Evolutionary conservation across 2,329 filamentous ascomycete genomes (phyloP).

Genomic region (Sporothrix pallida): DNA sequence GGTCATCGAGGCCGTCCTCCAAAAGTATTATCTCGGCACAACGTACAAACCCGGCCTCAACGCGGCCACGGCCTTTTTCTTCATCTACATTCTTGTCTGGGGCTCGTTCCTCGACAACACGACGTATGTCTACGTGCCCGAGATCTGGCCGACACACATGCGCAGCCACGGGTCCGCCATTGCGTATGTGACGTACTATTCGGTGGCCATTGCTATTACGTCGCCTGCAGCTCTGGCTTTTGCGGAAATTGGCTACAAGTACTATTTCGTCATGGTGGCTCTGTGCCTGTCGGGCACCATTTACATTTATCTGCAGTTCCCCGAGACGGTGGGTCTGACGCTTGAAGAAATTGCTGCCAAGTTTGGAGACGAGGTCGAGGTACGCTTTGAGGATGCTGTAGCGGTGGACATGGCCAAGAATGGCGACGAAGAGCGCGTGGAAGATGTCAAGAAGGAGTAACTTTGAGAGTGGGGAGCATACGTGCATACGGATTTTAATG

Average conservation of each 20-base stretch:
- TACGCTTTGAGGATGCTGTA: slow-evolving; percentile 18
- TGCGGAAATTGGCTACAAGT: slow-evolving; percentile 16
- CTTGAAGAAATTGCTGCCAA: slow-evolving; percentile 16
- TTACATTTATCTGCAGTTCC: slow-evolving; percentile 11
- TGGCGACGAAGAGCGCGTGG: background rate
- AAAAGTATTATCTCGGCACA: slow-evolving; percentile 21
- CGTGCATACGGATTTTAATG: no score
- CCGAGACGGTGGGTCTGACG: slow-evolving; percentile 19
- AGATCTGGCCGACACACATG: slow-evolving; percentile 26
- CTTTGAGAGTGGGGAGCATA: no score
- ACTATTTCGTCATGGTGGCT: slow-evolving; percentile 14
- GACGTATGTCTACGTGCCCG: slow-evolving; percentile 25
- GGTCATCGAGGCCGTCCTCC: slow-evolving; percentile 20
- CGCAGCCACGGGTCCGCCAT: slow-evolving; percentile 21
- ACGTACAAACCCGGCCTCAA: slow-evolving; percentile 6
- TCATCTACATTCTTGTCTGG: slow-evolving; percentile 12
- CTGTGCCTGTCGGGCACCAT: slow-evolving; percentile 4
- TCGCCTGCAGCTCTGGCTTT: slow-evolving; percentile 8
- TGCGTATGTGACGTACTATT: slow-evolving; percentile 39
- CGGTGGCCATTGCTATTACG: slow-evolving; percentile 8
- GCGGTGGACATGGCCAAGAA: background rate
- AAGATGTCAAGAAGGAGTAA: background rate
- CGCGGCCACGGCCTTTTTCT: slow-evolving; percentile 16
- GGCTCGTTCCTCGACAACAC: slow-evolving; percentile 5
- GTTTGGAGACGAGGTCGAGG: slow-evolving; percentile 14